Base-by-base conservation (phyloP, 345 rosid genomes). In the Pseudoturritis turrita region DNA sequence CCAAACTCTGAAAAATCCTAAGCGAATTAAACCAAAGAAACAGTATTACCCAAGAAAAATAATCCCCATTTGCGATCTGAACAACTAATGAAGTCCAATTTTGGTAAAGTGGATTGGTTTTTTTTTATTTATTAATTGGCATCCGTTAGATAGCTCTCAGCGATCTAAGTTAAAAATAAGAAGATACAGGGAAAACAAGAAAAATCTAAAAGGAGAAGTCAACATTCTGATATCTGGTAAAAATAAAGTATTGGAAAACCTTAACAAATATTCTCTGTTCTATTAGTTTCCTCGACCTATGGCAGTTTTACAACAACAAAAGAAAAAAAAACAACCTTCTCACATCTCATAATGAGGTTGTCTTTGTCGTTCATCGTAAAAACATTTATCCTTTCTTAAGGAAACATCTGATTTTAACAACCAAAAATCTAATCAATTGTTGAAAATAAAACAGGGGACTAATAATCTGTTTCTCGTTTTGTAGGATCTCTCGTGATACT, bases 361-460 rank as follows among this genome's bases (percentile, higher is more conserved):
- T 57, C 57, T 46, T 69, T 15, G 36, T 69, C 65, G 25, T 57
- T 23, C 57, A 69, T 57, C 65, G 25, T 46, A 58, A 15, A n/a
- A 44, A 33, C 25, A 56, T 44, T 0, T 55, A 1, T 14, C 15
- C 55, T 44, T 14, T 62, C 26, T 17, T 41, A 12, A 65, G 17
- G 17, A 40, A 18, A 41, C 44, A 41, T 68, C 60, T 31, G 39
- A 22, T 37, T 25, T 26, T 25, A 25, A 43, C 4, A 43, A 43
- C 37, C 37, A 33, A 7, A 26, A 43, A 26, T 3, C 7, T 12
- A 17, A 46, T 25, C 10, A 15, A 25, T 19, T 21, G 5, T 47
- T n/a, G 19, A 43, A 11, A 23, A 35, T 25, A 43, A 68, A n/a
- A 17, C 22, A 33, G 13, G 15, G 39, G 6, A 39, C 13, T 44